Conservation (phyloP, 108 stramenopile genomes). For the Bacterosira constricta region DNA sequence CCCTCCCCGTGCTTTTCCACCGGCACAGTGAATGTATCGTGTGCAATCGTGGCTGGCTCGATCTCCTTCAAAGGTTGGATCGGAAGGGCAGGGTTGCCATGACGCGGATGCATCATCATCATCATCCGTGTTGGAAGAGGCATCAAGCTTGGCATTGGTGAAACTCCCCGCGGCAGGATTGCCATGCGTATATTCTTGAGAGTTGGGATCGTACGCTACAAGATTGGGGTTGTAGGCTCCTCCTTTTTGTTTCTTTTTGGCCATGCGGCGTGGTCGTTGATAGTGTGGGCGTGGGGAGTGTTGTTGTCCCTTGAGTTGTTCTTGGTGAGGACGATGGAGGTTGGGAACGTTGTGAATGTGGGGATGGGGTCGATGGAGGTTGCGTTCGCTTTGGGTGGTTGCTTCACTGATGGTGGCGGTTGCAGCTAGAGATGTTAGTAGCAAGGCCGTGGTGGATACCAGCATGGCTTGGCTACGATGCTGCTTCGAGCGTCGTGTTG, state of each 20-base stretch:
- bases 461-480: too few relatives aligned
- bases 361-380: neutral
- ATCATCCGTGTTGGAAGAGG: neutral
- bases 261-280: too few relatives aligned
- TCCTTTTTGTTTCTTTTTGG: neutral
- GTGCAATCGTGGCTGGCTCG: conserved; percentile 39
- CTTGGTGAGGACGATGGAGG: neutral
- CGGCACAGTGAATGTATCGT: conserved; percentile 21
- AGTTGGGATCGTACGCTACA: conserved; percentile 25
- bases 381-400: too few relatives aligned
- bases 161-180: neutral
- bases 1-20: conserved; percentile 2
- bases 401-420: too few relatives aligned
- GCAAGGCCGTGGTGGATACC: too few relatives aligned
- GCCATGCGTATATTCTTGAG: conserved; percentile 8
- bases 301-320: too few relatives aligned
- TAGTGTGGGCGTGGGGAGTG: too few relatives aligned
- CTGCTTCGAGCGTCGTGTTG: too few relatives aligned
- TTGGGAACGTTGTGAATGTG: neutral
- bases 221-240: conserved; percentile 36
- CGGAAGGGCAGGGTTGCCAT: conserved; percentile 27
- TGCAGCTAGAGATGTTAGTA: too few relatives aligned
- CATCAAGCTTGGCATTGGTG: too few relatives aligned
- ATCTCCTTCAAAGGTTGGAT: conserved; percentile 2
- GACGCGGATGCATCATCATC: neutral